Evolutionary conservation across 805 yeast genomes (phyloP).

Genomic region (Brettanomyces bruxellensis): DNA sequence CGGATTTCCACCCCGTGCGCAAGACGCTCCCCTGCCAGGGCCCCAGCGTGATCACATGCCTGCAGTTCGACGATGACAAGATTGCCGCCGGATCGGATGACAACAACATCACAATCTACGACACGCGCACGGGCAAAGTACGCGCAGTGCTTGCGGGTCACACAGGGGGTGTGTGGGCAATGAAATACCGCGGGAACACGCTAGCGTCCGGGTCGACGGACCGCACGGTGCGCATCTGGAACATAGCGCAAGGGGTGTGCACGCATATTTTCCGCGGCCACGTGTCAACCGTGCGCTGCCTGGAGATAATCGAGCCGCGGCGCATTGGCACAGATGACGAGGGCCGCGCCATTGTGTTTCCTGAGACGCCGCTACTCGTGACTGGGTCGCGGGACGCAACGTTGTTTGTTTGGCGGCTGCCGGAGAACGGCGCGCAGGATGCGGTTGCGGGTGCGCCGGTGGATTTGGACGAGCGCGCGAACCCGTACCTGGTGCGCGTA

Average conservation of each 20-base stretch:
- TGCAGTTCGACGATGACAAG: constrained; percentile 85
- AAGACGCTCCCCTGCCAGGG: constrained; percentile 65
- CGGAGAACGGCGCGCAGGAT: constrained; percentile 33
- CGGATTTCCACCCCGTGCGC: constrained; percentile 56
- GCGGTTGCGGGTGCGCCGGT: constrained; percentile 28
- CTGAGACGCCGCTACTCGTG: constrained; percentile 58
- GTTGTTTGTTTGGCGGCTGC: constrained; percentile 70
- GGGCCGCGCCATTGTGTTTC: constrained; percentile 48
- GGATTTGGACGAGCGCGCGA: constrained; percentile 31
- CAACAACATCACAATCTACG: constrained; percentile 69
- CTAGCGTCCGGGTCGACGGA: constrained; percentile 93
- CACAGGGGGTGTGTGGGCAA: constrained; percentile 98
- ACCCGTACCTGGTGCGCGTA: constrained; percentile 61
- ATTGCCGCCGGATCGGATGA: constrained; percentile 93
- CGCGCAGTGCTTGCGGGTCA: constrained; percentile 68
- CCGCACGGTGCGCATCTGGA: constrained; percentile 91
- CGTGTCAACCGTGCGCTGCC: constrained; percentile 85
- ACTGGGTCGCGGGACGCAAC: constrained; percentile 85
- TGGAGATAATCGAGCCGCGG: constrained; percentile 69
- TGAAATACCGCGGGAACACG: constrained; percentile 75
- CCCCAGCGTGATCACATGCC: constrained; percentile 80
- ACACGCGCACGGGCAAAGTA: constrained; percentile 62
- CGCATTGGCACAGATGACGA: constrained; percentile 52
- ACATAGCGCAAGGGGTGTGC: constrained; percentile 72
- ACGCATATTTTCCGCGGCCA: constrained; percentile 91